Evolutionary conservation across 164 flowering plant genomes (phyloP).

Genomic region (Saururus chinensis): DNA sequence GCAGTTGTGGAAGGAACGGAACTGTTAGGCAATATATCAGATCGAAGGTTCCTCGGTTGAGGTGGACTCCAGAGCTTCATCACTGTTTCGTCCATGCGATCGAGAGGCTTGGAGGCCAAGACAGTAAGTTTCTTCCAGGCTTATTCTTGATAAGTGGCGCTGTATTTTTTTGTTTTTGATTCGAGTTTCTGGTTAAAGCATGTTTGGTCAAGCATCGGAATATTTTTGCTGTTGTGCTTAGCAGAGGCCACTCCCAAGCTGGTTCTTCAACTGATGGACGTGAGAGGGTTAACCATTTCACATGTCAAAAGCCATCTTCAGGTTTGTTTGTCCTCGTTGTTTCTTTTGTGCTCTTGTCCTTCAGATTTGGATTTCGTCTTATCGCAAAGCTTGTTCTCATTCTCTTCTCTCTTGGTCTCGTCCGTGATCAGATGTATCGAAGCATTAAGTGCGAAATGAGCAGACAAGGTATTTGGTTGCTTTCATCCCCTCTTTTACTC

Average conservation of each 20-base stretch:
- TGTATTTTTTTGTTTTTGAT: not conserved
- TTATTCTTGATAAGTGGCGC: not conserved
- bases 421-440: slow-evolving; percentile 57
- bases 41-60: slow-evolving; percentile 69
- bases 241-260: slow-evolving; percentile 89
- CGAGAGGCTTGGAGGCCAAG: slow-evolving; percentile 81
- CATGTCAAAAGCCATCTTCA: slow-evolving; percentile 97
- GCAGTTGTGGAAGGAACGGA: slow-evolving; percentile 61
- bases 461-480: slow-evolving; percentile 31
- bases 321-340: slow-evolving; percentile 22
- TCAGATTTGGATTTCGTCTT: not conserved
- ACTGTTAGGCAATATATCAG: slow-evolving; percentile 66
- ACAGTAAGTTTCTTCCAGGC: slow-evolving; percentile 33
- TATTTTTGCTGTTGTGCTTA: too few species aligned
- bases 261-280: slow-evolving; percentile 80
- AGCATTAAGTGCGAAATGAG: slow-evolving; percentile 50
- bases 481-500: not conserved
- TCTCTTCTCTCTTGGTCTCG: not conserved
- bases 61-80: slow-evolving; percentile 94
- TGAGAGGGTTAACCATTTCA: slow-evolving; percentile 75
- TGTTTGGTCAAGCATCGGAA: too few species aligned
- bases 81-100: slow-evolving; percentile 72
- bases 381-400: not conserved
- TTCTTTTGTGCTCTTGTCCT: not conserved
- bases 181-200: too few species aligned